A percentile compares a stretch with the other conserved stretches of the same genome.
Evolutionary conservation across 148 eudicot species (phyloP).

Genomic region (Silene uniflora): DNA sequence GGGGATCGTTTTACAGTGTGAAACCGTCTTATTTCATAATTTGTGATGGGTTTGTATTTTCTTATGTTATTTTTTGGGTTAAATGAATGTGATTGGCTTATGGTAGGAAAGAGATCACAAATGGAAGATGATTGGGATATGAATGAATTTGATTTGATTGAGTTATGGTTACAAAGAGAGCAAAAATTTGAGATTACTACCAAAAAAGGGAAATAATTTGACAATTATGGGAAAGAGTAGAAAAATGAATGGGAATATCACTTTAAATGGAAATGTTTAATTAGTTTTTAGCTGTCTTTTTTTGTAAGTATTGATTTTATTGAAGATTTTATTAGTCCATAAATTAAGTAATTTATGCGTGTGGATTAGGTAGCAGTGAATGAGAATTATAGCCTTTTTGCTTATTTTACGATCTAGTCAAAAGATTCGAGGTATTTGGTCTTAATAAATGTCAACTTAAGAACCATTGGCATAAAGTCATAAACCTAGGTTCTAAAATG

Average conservation of each 20-base stretch:
- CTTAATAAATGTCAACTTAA: too few species aligned
- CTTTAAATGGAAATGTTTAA: not conserved
- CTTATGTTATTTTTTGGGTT: too few species aligned
- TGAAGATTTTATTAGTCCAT: not conserved
- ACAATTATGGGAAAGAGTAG: slow-evolving; percentile 2
- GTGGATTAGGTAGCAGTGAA: slow-evolving; percentile 1
- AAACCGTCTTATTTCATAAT: too few species aligned
- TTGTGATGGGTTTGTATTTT: too few species aligned
- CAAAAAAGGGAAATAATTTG: slow-evolving; percentile 10
- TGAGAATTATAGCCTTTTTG: not conserved
- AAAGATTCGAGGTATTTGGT: too few species aligned
- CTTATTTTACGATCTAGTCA: not conserved
- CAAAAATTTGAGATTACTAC: too few species aligned
- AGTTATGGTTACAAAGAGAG: too few species aligned
- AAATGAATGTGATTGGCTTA: not conserved
- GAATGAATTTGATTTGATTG: too few species aligned
- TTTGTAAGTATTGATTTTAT: not conserved
- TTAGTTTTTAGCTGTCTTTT: slow-evolving; percentile 10
- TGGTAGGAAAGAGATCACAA: not conserved
- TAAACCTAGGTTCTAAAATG: too few species aligned
- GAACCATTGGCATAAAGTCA: too few species aligned
- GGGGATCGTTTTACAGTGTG: too few species aligned
- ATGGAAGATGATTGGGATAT: not conserved
- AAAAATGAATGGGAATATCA: not conserved
- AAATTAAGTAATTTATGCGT: not conserved